A percentile compares a stretch with the other conserved stretches of the same genome.
Evolutionary conservation across 345 rosid genomes (phyloP).

Genomic region (Reutealis trisperma): DNA sequence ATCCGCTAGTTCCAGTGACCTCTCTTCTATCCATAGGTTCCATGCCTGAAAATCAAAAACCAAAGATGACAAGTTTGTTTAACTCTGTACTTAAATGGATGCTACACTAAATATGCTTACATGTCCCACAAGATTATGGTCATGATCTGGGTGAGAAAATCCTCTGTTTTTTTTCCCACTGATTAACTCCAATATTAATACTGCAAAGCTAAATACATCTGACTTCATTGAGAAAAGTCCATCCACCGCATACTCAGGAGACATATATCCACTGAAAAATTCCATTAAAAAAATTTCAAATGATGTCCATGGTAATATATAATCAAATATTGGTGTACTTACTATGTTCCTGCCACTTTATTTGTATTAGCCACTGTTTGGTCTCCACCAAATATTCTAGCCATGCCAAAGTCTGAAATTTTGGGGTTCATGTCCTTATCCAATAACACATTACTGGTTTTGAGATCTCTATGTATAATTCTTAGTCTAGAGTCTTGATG

Average conservation of each 20-base stretch:
- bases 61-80: not conserved
- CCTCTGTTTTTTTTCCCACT: constrained; percentile 3
- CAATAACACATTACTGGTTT: constrained; percentile 13
- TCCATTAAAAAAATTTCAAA: not conserved
- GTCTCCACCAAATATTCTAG: constrained; percentile 16
- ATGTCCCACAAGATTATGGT: not conserved
- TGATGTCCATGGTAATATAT: too few relatives aligned
- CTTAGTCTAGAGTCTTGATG: constrained; percentile 14
- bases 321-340: not conserved
- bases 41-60: constrained; percentile 15
- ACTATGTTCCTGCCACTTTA: constrained; percentile 19
- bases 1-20: not conserved
- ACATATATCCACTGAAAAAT: not conserved
- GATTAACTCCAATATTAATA: not conserved
- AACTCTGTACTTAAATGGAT: too few relatives aligned
- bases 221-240: not conserved
- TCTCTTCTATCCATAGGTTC: constrained; percentile 11
- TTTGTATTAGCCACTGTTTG: constrained; percentile 18
- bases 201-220: not conserved
- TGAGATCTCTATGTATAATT: constrained; percentile 10
- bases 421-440: constrained; percentile 19
- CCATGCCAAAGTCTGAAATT: constrained; percentile 25
- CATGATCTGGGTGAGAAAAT: not conserved
- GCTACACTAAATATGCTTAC: not conserved
- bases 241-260: not conserved